phyloP scores from a whole-genome alignment of 345 rosid species.

The Salix purpurea region DNA sequence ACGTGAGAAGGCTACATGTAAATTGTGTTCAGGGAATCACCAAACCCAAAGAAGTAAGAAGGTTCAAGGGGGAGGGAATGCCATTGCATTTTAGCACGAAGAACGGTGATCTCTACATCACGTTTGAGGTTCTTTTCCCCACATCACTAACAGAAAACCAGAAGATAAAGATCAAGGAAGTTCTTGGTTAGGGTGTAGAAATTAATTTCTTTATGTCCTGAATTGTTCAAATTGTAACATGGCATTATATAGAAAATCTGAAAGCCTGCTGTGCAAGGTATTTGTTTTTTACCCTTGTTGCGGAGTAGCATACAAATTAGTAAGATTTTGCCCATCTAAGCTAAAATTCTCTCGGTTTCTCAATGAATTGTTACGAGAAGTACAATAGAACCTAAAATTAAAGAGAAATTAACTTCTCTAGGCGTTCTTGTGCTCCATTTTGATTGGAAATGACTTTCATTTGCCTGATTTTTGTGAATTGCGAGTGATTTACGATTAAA shows the following conservation, averaged over 20 bases:
- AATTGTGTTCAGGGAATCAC: conserved; percentile 65
- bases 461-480: neutral
- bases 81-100: conserved; percentile 76
- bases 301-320: conserved; percentile 1
- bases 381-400: neutral
- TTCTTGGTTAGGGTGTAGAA: conserved; percentile 49
- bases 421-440: neutral
- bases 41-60: conserved; percentile 85
- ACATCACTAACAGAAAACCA: conserved; percentile 70
- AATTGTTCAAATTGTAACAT: conserved; percentile 9
- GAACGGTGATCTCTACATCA: conserved; percentile 84
- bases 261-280: neutral
- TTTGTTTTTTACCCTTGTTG: neutral
- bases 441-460: neutral
- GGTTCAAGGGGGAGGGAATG: conserved; percentile 97
- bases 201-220: neutral
- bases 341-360: neutral
- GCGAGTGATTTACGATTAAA: neutral
- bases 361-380: neutral
- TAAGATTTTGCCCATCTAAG: neutral
- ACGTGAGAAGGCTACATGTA: neutral
- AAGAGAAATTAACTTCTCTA: neutral
- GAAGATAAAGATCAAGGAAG: conserved; percentile 67
- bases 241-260: neutral
- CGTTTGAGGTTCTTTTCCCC: conserved; percentile 91